A percentile compares a stretch with the other conserved stretches of the same genome.
phyloP scores from a whole-genome alignment of 345 rosid species.

The Cardiospermum halicacabum region DNA sequence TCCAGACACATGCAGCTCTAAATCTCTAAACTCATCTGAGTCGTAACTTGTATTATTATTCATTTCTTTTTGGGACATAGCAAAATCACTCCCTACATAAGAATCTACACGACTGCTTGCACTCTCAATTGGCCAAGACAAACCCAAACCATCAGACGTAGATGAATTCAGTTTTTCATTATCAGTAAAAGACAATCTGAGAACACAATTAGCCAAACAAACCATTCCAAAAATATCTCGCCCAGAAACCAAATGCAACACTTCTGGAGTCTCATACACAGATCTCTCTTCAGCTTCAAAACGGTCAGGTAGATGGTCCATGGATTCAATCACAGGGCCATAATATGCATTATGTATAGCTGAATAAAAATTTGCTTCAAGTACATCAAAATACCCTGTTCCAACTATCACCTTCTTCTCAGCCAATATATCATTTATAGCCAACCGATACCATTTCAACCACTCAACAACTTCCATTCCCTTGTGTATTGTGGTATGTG shows the following conservation, averaged over 20 bases:
- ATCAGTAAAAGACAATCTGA: constrained; percentile 41
- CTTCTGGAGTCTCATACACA: constrained; percentile 60
- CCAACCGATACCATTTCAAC: constrained; percentile 82
- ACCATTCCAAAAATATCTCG: constrained; percentile 91
- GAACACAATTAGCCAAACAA: constrained; percentile 46
- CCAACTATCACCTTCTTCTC: constrained; percentile 69
- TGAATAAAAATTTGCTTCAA: constrained; percentile 83
- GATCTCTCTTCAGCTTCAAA: constrained; percentile 99
- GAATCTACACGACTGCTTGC: constrained; percentile 16
- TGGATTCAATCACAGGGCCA: constrained; percentile 76
- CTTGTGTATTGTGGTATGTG: constrained; percentile 28
- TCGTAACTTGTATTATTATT: constrained; percentile 22
- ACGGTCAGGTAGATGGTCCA: constrained; percentile 79
- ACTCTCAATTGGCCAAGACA: constrained; percentile 25
- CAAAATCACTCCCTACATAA: constrained; percentile 22
- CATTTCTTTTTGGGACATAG: constrained; percentile 25
- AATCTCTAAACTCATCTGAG: constrained; percentile 78
- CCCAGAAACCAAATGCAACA: constrained; percentile 91
- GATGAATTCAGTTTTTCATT: constrained; percentile 38
- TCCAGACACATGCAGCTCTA: constrained; percentile 76
- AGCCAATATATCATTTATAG: constrained; percentile 63
- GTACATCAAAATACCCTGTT: constrained; percentile 60
- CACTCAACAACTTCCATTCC: constrained; percentile 94
- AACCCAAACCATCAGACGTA: constrained; percentile 24
- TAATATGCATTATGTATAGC: constrained; percentile 74